phyloP scores from a whole-genome alignment of 768 basidiomycete genomes.

The Kondoa malvinella region DNA sequence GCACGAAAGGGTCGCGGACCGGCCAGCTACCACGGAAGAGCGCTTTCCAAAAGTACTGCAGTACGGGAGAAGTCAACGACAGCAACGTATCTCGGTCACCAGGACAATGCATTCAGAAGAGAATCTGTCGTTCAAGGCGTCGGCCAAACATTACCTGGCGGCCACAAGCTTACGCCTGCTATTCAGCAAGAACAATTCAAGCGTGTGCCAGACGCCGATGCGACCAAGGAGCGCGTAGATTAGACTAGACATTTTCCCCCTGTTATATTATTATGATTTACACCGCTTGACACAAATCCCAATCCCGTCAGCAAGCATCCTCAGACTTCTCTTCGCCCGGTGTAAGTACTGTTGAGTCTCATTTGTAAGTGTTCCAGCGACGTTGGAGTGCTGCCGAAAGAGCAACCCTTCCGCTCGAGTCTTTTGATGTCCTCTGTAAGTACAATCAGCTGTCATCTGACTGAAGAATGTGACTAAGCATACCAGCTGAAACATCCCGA shows the following conservation, averaged over 20 bases:
- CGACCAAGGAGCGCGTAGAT: not conserved
- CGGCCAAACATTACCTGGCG: not conserved
- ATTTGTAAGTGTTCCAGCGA: not conserved
- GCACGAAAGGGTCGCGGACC: conserved; percentile 15
- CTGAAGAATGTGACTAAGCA: not conserved
- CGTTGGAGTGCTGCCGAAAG: not conserved
- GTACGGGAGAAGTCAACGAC: not conserved
- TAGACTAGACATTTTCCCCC: too few relatives aligned
- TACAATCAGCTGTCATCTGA: not conserved
- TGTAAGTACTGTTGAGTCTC: not conserved
- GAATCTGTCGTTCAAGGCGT: not conserved
- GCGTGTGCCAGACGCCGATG: not conserved
- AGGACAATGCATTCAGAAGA: not conserved
- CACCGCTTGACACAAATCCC: too few relatives aligned
- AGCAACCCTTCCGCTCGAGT: not conserved
- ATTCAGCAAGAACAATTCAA: not conserved
- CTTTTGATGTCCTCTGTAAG: not conserved
- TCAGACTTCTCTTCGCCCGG: too few relatives aligned
- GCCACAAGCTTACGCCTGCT: not conserved
- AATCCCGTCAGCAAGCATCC: too few relatives aligned
- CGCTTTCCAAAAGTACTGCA: not conserved
- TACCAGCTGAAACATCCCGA: not conserved
- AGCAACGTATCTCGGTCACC: not conserved
- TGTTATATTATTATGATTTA: too few relatives aligned
- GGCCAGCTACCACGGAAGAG: conserved; percentile 5